Percentiles rank a stretch among this genome's conserved stretches.
These are phyloP conservation scores for Hymenoscyphus albidus DNA, from an alignment of 2,329 filamentous ascomycete genomes.

Conservation along the genomic window DNA sequence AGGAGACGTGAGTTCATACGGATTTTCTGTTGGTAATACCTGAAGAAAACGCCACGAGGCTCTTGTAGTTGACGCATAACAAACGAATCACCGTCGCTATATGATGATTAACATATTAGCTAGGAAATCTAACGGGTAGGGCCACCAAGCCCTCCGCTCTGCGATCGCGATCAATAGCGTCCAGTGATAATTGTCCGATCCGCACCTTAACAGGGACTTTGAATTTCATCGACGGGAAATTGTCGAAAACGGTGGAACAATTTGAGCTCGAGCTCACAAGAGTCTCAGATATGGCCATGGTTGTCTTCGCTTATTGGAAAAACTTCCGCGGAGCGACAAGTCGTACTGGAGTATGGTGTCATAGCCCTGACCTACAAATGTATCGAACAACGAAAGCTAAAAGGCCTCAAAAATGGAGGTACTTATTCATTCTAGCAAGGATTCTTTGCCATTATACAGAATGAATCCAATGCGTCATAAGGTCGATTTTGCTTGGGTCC, in stretches of 20 bases:
- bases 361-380: neutral
- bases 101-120: slow-evolving; percentile 29
- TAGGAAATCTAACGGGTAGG: slow-evolving; percentile 15
- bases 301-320: slow-evolving; percentile 1
- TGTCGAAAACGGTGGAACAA: slow-evolving; percentile 1
- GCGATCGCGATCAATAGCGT: slow-evolving; percentile 19
- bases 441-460: slow-evolving; percentile 3
- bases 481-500: neutral
- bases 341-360: neutral
- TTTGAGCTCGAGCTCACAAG: slow-evolving; percentile 7
- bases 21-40: neutral
- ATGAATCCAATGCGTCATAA: slow-evolving; percentile 8
- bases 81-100: slow-evolving; percentile 22
- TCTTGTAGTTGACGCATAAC: slow-evolving; percentile 19
- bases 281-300: slow-evolving; percentile 4
- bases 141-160: slow-evolving; percentile 19
- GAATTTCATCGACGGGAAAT: slow-evolving; percentile 11
- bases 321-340: slow-evolving; percentile 8
- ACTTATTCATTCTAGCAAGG: neutral
- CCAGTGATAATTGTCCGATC: slow-evolving; percentile 17
- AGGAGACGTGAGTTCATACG: neutral
- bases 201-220: neutral
- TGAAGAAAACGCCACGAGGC: slow-evolving; percentile 22
- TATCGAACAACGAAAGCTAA: neutral
- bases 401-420: neutral